phyloP scores from a whole-genome alignment of 768 basidiomycete genomes.

The Lentinula sp. region DNA sequence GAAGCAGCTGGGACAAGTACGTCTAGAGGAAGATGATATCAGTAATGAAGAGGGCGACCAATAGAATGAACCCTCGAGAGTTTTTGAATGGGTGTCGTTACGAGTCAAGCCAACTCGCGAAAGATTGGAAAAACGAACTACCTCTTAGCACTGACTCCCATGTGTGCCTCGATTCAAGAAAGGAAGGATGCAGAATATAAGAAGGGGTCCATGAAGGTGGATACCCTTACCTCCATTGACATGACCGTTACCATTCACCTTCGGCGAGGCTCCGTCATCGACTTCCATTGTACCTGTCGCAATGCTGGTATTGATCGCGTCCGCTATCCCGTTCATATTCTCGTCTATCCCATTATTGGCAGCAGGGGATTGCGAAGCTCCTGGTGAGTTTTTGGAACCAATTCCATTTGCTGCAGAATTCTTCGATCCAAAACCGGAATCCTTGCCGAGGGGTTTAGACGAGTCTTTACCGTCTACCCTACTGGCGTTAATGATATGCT shows the following conservation, averaged over 20 bases:
- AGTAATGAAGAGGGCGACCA: background rate
- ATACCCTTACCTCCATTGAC: background rate
- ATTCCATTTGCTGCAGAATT: background rate
- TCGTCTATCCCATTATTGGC: background rate
- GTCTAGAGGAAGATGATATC: background rate
- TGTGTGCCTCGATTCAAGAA: too few species aligned
- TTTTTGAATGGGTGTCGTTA: too few species aligned
- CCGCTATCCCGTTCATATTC: background rate
- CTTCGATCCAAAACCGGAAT: background rate
- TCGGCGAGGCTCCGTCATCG: background rate
- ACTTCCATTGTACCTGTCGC: background rate
- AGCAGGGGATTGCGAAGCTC: background rate
- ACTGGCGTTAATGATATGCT: constrained; percentile 41
- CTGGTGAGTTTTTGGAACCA: background rate
- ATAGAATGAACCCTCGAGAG: too few species aligned
- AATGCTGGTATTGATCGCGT: background rate
- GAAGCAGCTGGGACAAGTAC: background rate
- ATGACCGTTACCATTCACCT: background rate
- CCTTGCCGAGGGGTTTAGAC: background rate
- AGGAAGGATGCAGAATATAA: background rate
- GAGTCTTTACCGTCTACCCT: background rate
- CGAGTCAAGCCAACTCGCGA: too few species aligned
- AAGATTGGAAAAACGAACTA: too few species aligned
- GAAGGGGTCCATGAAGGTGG: background rate
- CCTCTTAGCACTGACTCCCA: too few species aligned